phyloP scores from a whole-genome alignment of 306 rosid species.

The Rosa lucieae region DNA sequence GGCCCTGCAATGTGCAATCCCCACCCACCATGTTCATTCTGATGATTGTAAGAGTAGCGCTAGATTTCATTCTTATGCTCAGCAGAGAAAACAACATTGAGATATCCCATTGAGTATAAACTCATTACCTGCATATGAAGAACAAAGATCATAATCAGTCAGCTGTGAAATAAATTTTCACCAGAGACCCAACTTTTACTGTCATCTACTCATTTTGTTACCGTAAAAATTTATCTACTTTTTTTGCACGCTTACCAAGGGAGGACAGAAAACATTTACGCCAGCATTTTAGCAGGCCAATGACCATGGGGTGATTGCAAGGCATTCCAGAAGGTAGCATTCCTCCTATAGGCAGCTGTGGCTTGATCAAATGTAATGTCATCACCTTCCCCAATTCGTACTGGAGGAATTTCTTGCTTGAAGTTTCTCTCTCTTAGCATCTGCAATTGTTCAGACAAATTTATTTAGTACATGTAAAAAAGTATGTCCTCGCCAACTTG shows the following conservation, averaged over 20 bases:
- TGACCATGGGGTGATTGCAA: conserved; percentile 63
- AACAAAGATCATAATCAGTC: not conserved
- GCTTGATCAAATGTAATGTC: conserved; percentile 30
- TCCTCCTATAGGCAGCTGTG: conserved; percentile 33
- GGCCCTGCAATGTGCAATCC: conserved; percentile 78
- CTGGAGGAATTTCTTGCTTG: conserved; percentile 38
- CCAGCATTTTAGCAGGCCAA: conserved; percentile 73
- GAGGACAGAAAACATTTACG: conserved; percentile 57
- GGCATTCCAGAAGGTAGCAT: conserved; percentile 34
- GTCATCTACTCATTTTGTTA: too few relatives aligned
- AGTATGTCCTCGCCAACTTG: too few relatives aligned
- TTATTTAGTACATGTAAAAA: too few relatives aligned
- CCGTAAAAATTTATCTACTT: too few relatives aligned
- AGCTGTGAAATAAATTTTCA: not conserved
- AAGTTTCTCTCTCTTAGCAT: conserved; percentile 47
- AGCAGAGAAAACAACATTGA: not conserved
- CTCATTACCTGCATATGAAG: not conserved
- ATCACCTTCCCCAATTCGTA: conserved; percentile 42
- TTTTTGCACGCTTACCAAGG: conserved; percentile 34
- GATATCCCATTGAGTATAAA: not conserved
- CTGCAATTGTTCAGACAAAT: conserved; percentile 21
- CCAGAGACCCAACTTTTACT: too few relatives aligned
- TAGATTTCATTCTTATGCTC: conserved; percentile 58
- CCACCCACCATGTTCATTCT: conserved; percentile 83
- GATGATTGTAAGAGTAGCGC: conserved; percentile 61